phyloP scores from a whole-genome alignment of 192 early-diverging fungal species.

The Backusella morwellensis region DNA sequence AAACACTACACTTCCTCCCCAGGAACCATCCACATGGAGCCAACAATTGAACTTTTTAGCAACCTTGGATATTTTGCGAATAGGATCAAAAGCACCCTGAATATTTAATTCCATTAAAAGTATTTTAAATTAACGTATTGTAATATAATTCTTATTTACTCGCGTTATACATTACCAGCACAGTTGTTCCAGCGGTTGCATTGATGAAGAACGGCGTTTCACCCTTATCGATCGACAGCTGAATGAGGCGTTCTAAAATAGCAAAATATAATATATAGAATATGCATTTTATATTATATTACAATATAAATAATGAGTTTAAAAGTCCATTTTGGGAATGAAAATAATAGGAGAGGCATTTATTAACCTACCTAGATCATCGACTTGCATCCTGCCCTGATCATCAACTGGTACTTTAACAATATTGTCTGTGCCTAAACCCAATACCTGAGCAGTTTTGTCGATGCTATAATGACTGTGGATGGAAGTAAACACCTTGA shows the following conservation, averaged over 20 bases:
- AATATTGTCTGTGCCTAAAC: constrained; percentile 68
- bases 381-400: constrained; percentile 57
- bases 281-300: background rate
- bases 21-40: constrained; percentile 80
- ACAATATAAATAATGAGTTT: background rate
- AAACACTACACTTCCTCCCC: constrained; percentile 71
- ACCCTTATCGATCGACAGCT: constrained; percentile 35
- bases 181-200: constrained; percentile 82
- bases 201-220: constrained; percentile 79
- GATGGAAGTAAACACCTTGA: constrained; percentile 67
- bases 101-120: background rate
- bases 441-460: constrained; percentile 69
- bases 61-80: constrained; percentile 53
- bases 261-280: background rate
- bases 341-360: background rate
- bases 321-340: background rate
- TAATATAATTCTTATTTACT: background rate
- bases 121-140: background rate
- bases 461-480: constrained; percentile 77
- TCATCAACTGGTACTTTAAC: constrained; percentile 63
- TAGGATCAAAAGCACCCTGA: constrained; percentile 73
- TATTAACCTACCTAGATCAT: constrained; percentile 45
- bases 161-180: constrained; percentile 45
- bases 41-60: constrained; percentile 63
- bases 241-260: constrained; percentile 44